A percentile compares a stretch with the other conserved stretches of the same genome.
These are phyloP conservation scores for Monilinia aucupariae DNA, from an alignment of 2,329 filamentous ascomycete genomes.

Conservation along the genomic window DNA sequence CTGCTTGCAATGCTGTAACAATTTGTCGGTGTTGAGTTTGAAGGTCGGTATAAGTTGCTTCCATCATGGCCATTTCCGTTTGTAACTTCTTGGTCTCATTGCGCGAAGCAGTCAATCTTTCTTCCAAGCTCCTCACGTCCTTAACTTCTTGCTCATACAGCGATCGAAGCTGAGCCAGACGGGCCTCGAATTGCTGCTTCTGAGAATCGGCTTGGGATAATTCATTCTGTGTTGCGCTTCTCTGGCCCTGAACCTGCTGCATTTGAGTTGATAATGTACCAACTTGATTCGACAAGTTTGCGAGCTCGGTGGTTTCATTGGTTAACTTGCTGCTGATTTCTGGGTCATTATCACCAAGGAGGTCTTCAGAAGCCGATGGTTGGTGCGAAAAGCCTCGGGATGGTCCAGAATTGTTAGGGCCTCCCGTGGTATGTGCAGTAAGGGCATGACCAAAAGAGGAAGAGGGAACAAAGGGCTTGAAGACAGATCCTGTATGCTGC, in stretches of 20 bases:
- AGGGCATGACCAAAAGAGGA: constrained; percentile 87
- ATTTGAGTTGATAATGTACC: constrained; percentile 87
- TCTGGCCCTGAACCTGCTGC: constrained; percentile 84
- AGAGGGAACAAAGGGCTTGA: constrained; percentile 88
- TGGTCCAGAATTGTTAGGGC: constrained; percentile 37
- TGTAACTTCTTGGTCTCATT: constrained; percentile 80
- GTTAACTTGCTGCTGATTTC: constrained; percentile 85
- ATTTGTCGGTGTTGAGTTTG: constrained; percentile 77
- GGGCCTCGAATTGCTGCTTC: constrained; percentile 88
- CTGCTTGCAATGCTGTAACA: constrained; percentile 67
- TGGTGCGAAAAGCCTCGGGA: constrained; percentile 39
- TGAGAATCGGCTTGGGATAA: constrained; percentile 75
- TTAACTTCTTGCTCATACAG: constrained; percentile 93
- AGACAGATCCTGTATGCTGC: constrained; percentile 40
- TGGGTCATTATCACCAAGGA: constrained; percentile 84
- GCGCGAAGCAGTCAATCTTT: constrained; percentile 69
- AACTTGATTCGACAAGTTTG: constrained; percentile 94
- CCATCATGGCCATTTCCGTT: constrained; percentile 75
- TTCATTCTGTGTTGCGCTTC: constrained; percentile 72
- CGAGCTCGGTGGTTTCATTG: constrained; percentile 84
- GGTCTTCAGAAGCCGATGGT: constrained; percentile 63
- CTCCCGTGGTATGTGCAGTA: constrained; percentile 68
- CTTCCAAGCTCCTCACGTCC: constrained; percentile 77
- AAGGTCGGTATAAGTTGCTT: constrained; percentile 74
- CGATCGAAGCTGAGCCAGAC: constrained; percentile 76